A percentile compares a stretch with the other conserved stretches of the same genome.
Evolutionary conservation across 2,329 filamentous ascomycete species (phyloP).

Genomic region (Tolypocladium sp.): DNA sequence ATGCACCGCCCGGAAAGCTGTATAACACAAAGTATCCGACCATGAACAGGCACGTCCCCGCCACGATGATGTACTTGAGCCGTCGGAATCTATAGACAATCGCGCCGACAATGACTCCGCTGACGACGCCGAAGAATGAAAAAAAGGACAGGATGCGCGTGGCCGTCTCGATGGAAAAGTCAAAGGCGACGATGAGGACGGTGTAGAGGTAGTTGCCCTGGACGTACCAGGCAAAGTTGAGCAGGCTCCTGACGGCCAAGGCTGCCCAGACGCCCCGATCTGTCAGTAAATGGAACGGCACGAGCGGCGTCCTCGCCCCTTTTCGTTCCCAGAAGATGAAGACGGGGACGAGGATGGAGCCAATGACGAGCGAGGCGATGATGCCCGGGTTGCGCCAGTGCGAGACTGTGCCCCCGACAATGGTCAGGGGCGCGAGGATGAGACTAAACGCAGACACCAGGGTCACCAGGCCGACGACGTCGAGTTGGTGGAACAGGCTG

Average conservation of each 20-base stretch:
- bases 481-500: conserved; percentile 48
- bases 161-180: conserved; percentile 43
- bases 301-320: conserved; percentile 38
- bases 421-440: conserved; percentile 41
- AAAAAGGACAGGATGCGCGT: conserved; percentile 50
- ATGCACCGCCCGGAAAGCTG: conserved; percentile 40
- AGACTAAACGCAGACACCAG: conserved; percentile 36
- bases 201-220: conserved; percentile 54
- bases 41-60: conserved; percentile 45
- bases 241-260: conserved; percentile 40
- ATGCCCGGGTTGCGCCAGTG: conserved; percentile 43
- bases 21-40: conserved; percentile 48
- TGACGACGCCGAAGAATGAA: conserved; percentile 42
- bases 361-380: conserved; percentile 40
- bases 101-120: conserved; percentile 40
- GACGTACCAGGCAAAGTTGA: conserved; percentile 45
- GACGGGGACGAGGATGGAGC: conserved; percentile 35
- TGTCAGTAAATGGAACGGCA: conserved; percentile 48
- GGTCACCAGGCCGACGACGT: conserved; percentile 37
- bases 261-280: conserved; percentile 55
- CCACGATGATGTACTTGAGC: conserved; percentile 49
- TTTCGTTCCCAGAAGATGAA: conserved; percentile 46
- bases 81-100: conserved; percentile 42
- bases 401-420: conserved; percentile 37
- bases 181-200: conserved; percentile 47